phyloP scores from a whole-genome alignment of 1,139 yeast species.

The Wickerhamomyces sp. region DNA sequence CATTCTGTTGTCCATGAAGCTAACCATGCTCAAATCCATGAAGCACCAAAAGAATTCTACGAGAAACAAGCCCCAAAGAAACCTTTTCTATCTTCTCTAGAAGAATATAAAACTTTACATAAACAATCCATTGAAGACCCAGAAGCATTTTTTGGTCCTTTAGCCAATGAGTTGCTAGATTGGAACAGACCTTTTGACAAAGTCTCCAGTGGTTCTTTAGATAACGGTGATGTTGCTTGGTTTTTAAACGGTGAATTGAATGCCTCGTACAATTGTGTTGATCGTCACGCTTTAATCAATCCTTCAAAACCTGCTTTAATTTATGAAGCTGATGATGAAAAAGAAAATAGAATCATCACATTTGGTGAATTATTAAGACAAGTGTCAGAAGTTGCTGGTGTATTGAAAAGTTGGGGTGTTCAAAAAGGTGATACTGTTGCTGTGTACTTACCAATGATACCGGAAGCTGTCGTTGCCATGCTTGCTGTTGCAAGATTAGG shows the following conservation, averaged over 20 bases:
- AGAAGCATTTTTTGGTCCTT: conserved; percentile 74
- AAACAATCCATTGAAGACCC: conserved; percentile 77
- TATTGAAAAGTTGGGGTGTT: conserved; percentile 82
- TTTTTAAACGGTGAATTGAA: conserved; percentile 90
- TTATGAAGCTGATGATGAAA: conserved; percentile 93
- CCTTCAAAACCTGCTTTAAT: conserved; percentile 89
- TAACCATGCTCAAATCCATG: conserved; percentile 54
- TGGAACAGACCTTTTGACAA: conserved; percentile 84
- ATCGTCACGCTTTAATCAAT: conserved; percentile 83
- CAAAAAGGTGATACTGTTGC: conserved; percentile 95
- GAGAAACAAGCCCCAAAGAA: conserved; percentile 58
- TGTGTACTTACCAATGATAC: conserved; percentile 94
- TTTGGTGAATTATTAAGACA: conserved; percentile 83
- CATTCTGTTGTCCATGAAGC: conserved; percentile 76
- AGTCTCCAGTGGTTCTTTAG: conserved; percentile 69
- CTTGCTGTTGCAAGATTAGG: conserved; percentile 93
- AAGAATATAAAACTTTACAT: conserved; percentile 73
- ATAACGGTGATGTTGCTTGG: conserved; percentile 86
- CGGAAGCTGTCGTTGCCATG: conserved; percentile 92
- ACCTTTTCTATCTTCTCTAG: conserved; percentile 45
- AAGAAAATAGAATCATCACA: conserved; percentile 67
- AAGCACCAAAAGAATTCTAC: conserved; percentile 72
- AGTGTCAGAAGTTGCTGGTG: conserved; percentile 86
- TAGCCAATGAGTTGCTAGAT: conserved; percentile 70
- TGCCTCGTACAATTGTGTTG: conserved; percentile 94